Base-by-base conservation (phyloP, 1,139 yeast genomes). In the Wickerhamomyces sp. region DNA sequence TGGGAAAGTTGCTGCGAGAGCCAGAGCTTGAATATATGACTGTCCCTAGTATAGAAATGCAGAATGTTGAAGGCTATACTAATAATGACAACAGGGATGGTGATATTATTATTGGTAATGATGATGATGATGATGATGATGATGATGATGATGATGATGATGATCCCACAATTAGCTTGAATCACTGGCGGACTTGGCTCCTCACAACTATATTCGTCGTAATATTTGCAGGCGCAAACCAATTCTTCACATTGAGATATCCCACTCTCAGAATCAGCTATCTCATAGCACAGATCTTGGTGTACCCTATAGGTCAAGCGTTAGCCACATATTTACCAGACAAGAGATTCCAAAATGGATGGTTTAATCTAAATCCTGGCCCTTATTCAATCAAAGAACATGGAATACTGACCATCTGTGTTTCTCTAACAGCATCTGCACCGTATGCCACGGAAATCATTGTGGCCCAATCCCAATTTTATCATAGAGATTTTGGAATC, bases 341-440 rank as follows among this genome's bases (percentile, higher is more conserved):
- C 31, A 41, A 48, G 42, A 48, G 51, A 28, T 55, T 56, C 34
- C 35, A 49, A 12, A 42, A 36, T n/a, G 9, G 15, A 17, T 55
- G 54, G 33, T 55, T 61, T 42, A 54, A 60, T 39, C 46, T 66
- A 31, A 70, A 68, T 40, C 72, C 74, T 0, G 80, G 80, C 33
- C 78, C 78, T 13, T 78, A 76, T 65, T 72, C 73, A 55, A 62
- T 69, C 50, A 77, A 78, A 57, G 84, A 78, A 56, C 83, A 78
- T 51, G 68, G 79, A n/a, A 61, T 73, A 28, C 65, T 75, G 39
- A 72, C 78, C 18, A 72, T 74, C 48, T 74, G 74, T 68, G 64
- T 61, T 24, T 53, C 60, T 16, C 47, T 60, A 46, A 78, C 80
- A 49, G 68, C 81, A 29, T 49, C 60, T 10, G 58, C 63, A 32